These are phyloP conservation scores for Monilinia aucupariae DNA, from an alignment of 2,329 filamentous ascomycete species.

Conservation along the genomic window DNA sequence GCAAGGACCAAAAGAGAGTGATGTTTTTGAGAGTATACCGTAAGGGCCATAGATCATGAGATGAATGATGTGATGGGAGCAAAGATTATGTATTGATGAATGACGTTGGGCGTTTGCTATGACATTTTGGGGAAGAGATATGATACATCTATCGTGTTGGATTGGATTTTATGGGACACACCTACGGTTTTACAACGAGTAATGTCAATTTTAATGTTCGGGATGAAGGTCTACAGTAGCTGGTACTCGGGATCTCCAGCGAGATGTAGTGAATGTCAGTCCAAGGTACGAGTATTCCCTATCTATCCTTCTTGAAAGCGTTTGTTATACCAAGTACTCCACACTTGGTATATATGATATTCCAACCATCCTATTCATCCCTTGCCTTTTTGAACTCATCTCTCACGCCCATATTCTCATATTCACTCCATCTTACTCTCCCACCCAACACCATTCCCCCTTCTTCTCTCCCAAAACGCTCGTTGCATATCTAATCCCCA, in stretches of 20 bases:
- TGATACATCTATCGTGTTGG: neutral
- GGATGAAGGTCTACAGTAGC: neutral
- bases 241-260: neutral
- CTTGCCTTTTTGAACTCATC: too few species aligned
- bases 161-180: neutral
- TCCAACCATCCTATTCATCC: too few species aligned
- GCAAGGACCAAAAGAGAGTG: conserved; percentile 24
- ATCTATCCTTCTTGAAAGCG: too few species aligned
- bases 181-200: neutral
- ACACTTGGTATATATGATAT: too few species aligned
- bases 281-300: too few species aligned
- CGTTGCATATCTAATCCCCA: too few species aligned
- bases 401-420: too few species aligned
- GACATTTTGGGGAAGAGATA: neutral
- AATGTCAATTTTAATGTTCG: conserved; percentile 2
- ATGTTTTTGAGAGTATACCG: conserved; percentile 17
- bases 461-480: too few species aligned
- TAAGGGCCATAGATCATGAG: neutral
- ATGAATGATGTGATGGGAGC: neutral
- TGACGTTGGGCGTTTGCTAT: neutral
- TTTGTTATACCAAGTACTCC: too few species aligned
- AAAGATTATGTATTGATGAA: neutral
- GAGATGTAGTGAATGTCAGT: neutral
- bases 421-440: too few species aligned
- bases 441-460: too few species aligned